phyloP scores from a whole-genome alignment of 805 yeast genomes.

The Cephaloascus fragrans region DNA sequence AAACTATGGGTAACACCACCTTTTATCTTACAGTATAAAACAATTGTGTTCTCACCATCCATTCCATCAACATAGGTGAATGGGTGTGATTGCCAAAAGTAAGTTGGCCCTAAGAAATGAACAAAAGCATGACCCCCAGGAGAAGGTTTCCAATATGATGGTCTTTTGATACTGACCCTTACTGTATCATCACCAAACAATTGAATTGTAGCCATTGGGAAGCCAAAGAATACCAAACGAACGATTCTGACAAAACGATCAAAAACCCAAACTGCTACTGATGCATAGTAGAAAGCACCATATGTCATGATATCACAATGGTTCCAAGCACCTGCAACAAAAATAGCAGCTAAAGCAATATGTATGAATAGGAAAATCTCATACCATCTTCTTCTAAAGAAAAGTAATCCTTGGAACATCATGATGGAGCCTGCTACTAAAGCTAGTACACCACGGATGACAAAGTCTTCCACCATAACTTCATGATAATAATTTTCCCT shows the following conservation, averaged over 20 bases:
- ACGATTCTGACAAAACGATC: constrained; percentile 23
- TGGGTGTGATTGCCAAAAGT: constrained; percentile 64
- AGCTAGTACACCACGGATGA: constrained; percentile 21
- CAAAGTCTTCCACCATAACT: constrained; percentile 5
- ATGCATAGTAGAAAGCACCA: constrained; percentile 8
- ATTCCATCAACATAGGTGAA: constrained; percentile 42
- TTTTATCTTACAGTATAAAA: constrained; percentile 40
- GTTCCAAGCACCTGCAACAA: constrained; percentile 23
- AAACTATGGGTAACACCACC: constrained; percentile 41
- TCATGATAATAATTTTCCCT: background rate
- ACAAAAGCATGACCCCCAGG: constrained; percentile 61
- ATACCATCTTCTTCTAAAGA: constrained; percentile 24
- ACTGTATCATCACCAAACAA: constrained; percentile 35
- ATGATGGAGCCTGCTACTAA: constrained; percentile 18
- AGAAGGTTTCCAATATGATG: constrained; percentile 41
- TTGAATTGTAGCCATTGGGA: constrained; percentile 28
- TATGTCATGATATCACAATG: constrained; percentile 16
- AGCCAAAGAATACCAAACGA: constrained; percentile 19
- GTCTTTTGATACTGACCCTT: constrained; percentile 38
- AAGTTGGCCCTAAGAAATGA: constrained; percentile 30
- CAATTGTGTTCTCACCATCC: constrained; percentile 29
- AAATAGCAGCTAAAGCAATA: constrained; percentile 20
- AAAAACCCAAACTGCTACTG: constrained; percentile 23
- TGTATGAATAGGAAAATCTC: constrained; percentile 25
- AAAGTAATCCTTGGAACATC: constrained; percentile 19